A percentile compares a stretch with the other conserved stretches of the same genome.
These are phyloP conservation scores for Iodosphaeria phyllophila DNA, from an alignment of 2,329 filamentous ascomycete species.

Conservation along the genomic window DNA sequence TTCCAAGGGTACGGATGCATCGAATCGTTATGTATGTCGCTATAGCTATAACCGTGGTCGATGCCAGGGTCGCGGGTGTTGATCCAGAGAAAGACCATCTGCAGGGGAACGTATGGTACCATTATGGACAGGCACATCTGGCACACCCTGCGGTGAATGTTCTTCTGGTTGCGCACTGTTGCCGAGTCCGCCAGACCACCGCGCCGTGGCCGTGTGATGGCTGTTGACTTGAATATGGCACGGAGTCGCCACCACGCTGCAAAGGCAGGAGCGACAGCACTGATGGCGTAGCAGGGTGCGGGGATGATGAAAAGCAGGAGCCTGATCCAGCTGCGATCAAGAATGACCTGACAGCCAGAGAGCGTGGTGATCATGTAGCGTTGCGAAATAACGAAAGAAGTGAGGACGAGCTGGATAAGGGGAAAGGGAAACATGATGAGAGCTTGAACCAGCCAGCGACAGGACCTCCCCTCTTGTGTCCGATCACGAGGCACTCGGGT, in stretches of 20 bases:
- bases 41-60: conserved; percentile 19
- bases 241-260: conserved; percentile 27
- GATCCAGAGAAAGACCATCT: conserved; percentile 18
- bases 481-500: conserved; percentile 21
- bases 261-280: conserved; percentile 28
- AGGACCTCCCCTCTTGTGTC: conserved; percentile 19
- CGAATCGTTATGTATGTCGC: conserved; percentile 20
- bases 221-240: conserved; percentile 21
- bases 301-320: conserved; percentile 28
- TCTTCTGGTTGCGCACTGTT: no score
- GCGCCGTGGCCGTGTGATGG: conserved; percentile 19
- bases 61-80: conserved; percentile 19
- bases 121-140: conserved; percentile 33
- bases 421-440: conserved; percentile 36
- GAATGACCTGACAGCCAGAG: conserved; percentile 27
- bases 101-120: conserved; percentile 29
- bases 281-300: conserved; percentile 21
- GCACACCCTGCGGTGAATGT: conserved; percentile 32
- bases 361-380: conserved; percentile 31
- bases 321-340: conserved; percentile 26
- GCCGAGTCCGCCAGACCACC: conserved; percentile 22
- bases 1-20: conserved; percentile 22
- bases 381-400: conserved; percentile 25
- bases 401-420: conserved; percentile 26
- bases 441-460: conserved; percentile 24